phyloP scores from a whole-genome alignment of 352 stramenopile genomes.

The Saprolegnia diclina region DNA sequence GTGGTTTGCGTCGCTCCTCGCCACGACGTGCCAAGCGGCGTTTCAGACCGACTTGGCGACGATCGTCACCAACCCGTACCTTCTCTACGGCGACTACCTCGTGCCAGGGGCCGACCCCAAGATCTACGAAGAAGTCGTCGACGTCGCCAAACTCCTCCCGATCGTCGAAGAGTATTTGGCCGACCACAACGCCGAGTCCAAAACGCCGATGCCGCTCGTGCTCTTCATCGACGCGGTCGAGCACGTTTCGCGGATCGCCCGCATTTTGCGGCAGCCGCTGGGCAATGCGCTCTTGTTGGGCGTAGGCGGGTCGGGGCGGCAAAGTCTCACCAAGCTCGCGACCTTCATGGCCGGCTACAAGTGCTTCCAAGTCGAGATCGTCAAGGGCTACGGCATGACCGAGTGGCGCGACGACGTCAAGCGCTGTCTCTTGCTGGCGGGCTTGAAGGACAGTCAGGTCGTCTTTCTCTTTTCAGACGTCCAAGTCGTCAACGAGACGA shows the following conservation, averaged over 20 bases:
- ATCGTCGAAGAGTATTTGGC: conserved; percentile 87
- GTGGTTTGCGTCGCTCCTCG: conserved; percentile 83
- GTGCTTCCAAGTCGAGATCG: conserved; percentile 93
- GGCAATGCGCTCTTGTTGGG: conserved; percentile 89
- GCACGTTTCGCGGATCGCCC: conserved; percentile 76
- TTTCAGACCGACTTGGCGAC: conserved; percentile 81
- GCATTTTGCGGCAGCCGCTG: conserved; percentile 76
- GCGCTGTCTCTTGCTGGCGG: conserved; percentile 82
- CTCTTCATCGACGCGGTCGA: conserved; percentile 85
- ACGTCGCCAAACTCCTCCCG: conserved; percentile 76
- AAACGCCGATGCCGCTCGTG: conserved; percentile 86
- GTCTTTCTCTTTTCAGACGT: conserved; percentile 94
- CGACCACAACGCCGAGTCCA: conserved; percentile 89
- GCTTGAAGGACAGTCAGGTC: conserved; percentile 86
- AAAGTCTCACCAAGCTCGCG: conserved; percentile 89
- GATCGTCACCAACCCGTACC: conserved; percentile 63
- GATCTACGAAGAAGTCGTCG: conserved; percentile 84
- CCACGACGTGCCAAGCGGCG: conserved; percentile 54
- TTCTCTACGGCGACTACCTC: conserved; percentile 78
- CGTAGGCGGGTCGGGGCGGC: conserved; percentile 88
- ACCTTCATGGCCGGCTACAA: conserved; percentile 92
- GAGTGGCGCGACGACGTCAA: conserved; percentile 94
- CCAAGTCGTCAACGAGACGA: conserved; percentile 92
- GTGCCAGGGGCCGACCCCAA: conserved; percentile 72
- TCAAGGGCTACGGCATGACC: conserved; percentile 88